A percentile compares a stretch with the other conserved stretches of the same genome.
These are phyloP conservation scores for Kwoniella sp. DNA, from an alignment of 768 basidiomycete species.

Conservation along the genomic window DNA sequence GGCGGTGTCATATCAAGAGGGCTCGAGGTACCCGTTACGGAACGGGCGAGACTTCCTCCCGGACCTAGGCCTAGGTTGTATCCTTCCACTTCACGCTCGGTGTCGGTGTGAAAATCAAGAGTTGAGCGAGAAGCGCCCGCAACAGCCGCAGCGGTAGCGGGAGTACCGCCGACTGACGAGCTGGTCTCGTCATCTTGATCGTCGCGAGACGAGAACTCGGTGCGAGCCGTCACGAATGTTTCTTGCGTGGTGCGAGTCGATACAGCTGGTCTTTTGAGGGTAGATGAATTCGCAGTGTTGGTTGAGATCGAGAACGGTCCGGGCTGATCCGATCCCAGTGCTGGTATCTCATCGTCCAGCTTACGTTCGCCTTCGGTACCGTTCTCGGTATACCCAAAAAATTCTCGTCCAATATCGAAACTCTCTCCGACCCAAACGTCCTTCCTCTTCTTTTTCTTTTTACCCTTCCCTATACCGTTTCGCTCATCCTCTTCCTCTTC, in stretches of 20 bases:
- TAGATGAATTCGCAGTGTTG: neutral
- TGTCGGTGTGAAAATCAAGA: constrained; percentile 2
- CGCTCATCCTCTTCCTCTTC: neutral
- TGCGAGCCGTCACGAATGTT: constrained; percentile 47
- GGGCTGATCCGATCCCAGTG: no score
- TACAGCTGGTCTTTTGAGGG: constrained; percentile 19
- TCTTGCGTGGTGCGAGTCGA: constrained; percentile 41
- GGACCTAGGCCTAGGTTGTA: neutral
- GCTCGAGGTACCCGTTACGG: neutral
- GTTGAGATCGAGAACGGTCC: neutral
- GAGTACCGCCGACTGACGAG: no score
- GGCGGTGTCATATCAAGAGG: neutral
- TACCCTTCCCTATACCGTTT: neutral
- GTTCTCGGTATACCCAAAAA: constrained; percentile 12
- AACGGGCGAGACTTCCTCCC: neutral
- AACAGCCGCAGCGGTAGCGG: neutral
- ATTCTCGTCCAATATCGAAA: constrained; percentile 51
- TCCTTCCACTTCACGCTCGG: neutral
- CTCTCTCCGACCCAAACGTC: constrained; percentile 52
- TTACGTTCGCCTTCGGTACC: neutral
- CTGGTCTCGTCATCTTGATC: neutral
- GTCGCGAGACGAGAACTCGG: constrained; percentile 16
- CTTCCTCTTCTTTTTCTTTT: constrained; percentile 36
- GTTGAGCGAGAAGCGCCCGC: constrained; percentile 18
- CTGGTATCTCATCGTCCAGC: neutral